These are phyloP conservation scores for Simplicillium aogashimaense DNA, from an alignment of 2,329 filamentous ascomycete genomes.

Conservation along the genomic window DNA sequence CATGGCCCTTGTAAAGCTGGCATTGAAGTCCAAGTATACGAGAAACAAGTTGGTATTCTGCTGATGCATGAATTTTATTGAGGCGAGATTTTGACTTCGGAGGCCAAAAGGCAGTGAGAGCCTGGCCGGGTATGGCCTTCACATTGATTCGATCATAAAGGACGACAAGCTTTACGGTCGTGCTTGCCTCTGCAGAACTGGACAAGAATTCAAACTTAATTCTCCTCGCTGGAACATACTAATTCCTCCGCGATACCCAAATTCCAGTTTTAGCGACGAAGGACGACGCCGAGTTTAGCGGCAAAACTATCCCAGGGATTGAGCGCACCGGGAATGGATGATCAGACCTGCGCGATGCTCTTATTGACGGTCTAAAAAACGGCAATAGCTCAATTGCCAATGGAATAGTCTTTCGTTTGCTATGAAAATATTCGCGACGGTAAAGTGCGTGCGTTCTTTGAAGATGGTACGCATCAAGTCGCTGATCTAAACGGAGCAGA, in stretches of 20 bases:
- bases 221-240: not conserved
- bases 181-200: not conserved
- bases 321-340: not conserved
- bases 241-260: not conserved
- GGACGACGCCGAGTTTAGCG: not conserved
- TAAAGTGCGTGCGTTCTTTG: not conserved
- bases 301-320: not conserved
- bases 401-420: not conserved
- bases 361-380: not conserved
- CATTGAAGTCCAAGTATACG: not conserved
- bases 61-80: not conserved
- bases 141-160: not conserved
- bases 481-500: not conserved
- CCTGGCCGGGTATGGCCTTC: not conserved
- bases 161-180: not conserved
- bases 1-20: not conserved
- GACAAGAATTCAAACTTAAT: not conserved
- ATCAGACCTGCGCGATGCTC: not conserved
- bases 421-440: not conserved
- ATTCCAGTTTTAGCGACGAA: not conserved
- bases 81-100: not conserved
- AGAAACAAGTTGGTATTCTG: not conserved
- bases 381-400: not conserved
- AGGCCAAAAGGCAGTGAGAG: not conserved
- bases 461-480: not conserved